Percentiles rank a stretch among this genome's conserved stretches.
phyloP scores from a whole-genome alignment of 202 grass and related monocot species.

The Zizania palustris region DNA sequence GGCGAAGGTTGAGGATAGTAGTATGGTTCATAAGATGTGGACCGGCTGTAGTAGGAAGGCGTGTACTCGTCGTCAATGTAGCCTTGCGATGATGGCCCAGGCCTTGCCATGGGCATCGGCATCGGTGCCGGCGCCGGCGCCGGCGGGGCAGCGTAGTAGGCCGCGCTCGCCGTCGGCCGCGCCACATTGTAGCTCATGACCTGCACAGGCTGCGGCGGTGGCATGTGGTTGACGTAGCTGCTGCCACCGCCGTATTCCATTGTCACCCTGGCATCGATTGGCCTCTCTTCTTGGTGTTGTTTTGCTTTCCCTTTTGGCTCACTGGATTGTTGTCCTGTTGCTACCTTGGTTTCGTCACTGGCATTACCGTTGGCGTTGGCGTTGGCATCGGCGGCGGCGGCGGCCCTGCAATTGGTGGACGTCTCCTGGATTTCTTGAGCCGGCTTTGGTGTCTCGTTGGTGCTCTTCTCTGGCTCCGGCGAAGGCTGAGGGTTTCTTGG shows the following conservation, averaged over 20 bases:
- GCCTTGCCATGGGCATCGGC: constrained; percentile 10
- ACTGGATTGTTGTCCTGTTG: constrained; percentile 15
- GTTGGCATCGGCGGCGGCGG: constrained; percentile 3
- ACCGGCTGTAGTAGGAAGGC: constrained; percentile 46
- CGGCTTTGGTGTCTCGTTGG: constrained; percentile 3
- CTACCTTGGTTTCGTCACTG: constrained; percentile 15
- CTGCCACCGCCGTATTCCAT: constrained; percentile 41
- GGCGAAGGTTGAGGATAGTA: constrained; percentile 53
- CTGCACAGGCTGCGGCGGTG: constrained; percentile 50
- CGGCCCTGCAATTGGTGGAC: not conserved
- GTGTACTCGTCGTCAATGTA: constrained; percentile 57
- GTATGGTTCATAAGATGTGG: constrained; percentile 51
- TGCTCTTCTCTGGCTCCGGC: constrained; percentile 33
- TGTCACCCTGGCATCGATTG: constrained; percentile 43
- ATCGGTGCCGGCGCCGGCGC: constrained; percentile 12
- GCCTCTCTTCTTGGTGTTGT: constrained; percentile 36
- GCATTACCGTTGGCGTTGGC: constrained; percentile 2
- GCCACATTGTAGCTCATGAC: constrained; percentile 74
- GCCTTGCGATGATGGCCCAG: constrained; percentile 44
- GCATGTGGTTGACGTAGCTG: constrained; percentile 43
- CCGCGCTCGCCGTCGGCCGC: constrained; percentile 61
- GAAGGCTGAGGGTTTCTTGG: constrained; percentile 41
- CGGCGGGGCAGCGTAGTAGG: constrained; percentile 73
- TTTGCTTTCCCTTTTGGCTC: constrained; percentile 48
- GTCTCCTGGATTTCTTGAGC: constrained; percentile 31